A percentile compares a stretch with the other conserved stretches of the same genome.
phyloP scores from a whole-genome alignment of 352 stramenopile species.

The Plasmopara muralis region DNA sequence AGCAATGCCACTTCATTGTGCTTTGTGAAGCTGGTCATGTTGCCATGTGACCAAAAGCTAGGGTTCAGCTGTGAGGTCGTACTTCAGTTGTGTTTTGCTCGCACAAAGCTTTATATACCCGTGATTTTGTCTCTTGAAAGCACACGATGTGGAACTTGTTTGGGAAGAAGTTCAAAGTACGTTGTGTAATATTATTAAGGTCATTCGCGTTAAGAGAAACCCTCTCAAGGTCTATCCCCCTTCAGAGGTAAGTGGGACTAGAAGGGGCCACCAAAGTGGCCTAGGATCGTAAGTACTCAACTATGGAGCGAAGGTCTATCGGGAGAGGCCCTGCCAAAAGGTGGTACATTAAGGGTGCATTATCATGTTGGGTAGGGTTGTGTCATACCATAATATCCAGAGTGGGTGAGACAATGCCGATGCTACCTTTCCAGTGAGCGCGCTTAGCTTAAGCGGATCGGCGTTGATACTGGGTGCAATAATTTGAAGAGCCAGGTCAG shows the following conservation, averaged over 20 bases:
- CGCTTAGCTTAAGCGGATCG: neutral
- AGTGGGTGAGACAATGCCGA: neutral
- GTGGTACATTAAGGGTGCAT: neutral
- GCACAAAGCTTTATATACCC: neutral
- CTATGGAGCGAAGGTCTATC: neutral
- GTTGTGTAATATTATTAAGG: neutral
- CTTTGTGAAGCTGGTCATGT: neutral
- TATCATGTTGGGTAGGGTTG: neutral
- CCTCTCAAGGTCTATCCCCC: neutral
- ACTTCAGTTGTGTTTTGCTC: neutral
- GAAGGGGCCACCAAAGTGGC: neutral
- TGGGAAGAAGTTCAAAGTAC: neutral
- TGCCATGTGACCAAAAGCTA: slow-evolving; percentile 1
- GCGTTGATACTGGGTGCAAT: neutral
- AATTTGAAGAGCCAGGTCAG: slow-evolving; percentile 1
- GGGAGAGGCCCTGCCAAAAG: neutral
- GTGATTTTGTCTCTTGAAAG: neutral
- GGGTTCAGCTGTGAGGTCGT: neutral
- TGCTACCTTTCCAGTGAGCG: neutral
- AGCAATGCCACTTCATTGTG: neutral
- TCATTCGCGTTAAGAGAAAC: neutral
- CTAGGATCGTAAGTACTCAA: neutral
- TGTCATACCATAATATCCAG: neutral
- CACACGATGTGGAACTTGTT: neutral
- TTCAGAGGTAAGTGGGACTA: neutral